Conservation (phyloP, 441 rosid genomes). For the Mallotus japonicus region DNA sequence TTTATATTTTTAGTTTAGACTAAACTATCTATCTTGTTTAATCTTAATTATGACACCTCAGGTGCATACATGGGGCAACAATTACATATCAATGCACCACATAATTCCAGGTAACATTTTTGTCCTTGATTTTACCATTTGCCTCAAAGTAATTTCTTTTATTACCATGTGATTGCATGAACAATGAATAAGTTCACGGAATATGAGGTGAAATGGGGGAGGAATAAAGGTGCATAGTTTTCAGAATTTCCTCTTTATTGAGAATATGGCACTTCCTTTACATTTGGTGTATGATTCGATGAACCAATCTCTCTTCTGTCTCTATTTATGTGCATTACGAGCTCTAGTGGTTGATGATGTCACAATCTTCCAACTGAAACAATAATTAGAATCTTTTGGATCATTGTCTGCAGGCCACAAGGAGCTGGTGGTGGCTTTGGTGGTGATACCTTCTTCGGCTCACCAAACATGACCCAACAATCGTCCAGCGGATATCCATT, state of each 20-base stretch:
- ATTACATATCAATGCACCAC: conserved; percentile 32
- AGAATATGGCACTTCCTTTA: neutral
- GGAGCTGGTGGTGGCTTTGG: conserved; percentile 22
- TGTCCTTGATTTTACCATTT: neutral
- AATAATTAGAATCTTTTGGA: conserved; percentile 8
- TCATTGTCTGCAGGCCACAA: conserved; percentile 35
- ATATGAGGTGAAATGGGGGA: neutral
- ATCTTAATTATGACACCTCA: conserved; percentile 27
- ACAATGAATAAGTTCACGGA: too few species aligned
- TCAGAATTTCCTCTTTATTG: neutral
- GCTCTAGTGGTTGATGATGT: neutral
- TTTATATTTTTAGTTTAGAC: conserved; percentile 3
- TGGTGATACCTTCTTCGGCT: conserved; percentile 28
- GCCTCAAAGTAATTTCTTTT: neutral
- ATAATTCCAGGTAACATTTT: conserved; percentile 43
- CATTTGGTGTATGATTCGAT: too few species aligned
- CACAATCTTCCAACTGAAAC: neutral
- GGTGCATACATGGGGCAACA: conserved; percentile 52
- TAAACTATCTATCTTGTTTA: neutral
- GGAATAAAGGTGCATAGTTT: too few species aligned
- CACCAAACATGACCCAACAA: conserved; percentile 27
- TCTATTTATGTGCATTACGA: neutral
- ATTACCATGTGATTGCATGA: neutral
- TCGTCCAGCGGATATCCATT: conserved; percentile 34
- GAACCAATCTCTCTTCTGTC: too few species aligned